phyloP scores from a whole-genome alignment of 305 asterid genomes.

The Rubia tinctorum region DNA sequence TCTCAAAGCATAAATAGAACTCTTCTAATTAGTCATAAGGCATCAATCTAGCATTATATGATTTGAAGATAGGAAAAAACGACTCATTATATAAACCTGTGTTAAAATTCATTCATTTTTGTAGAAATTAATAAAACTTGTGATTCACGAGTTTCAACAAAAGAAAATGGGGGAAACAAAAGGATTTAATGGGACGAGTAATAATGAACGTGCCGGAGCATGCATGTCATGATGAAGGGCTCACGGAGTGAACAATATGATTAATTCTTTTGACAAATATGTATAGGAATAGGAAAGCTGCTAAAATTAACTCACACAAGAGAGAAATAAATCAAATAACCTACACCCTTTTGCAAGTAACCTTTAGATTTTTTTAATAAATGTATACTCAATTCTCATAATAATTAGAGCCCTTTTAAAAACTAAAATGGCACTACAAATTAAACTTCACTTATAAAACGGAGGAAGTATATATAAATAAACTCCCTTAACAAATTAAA shows the following conservation, averaged over 20 bases:
- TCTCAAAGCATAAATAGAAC: not conserved
- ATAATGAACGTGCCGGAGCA: conserved; percentile 12
- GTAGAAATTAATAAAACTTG: not conserved
- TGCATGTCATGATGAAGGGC: conserved; percentile 19
- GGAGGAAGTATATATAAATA: too few species aligned
- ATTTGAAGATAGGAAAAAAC: not conserved
- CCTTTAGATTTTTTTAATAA: not conserved
- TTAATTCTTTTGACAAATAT: not conserved
- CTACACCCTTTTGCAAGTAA: not conserved
- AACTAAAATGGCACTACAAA: not conserved
- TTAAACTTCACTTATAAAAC: not conserved
- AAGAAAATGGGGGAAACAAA: not conserved
- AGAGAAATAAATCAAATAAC: not conserved
- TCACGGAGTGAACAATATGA: conserved; percentile 8
- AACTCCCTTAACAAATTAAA: too few species aligned
- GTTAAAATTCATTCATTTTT: not conserved
- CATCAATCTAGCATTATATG: not conserved
- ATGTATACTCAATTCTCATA: not conserved
- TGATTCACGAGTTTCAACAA: not conserved
- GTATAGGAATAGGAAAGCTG: not conserved
- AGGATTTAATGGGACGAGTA: not conserved
- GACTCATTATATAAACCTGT: too few species aligned
- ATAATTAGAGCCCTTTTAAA: not conserved
- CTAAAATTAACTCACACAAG: not conserved
- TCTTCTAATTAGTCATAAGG: not conserved